A percentile compares a stretch with the other conserved stretches of the same genome.
These are phyloP conservation scores for Teunomyces barrocoloradensis DNA, from an alignment of 805 yeast genomes.

Conservation along the genomic window DNA sequence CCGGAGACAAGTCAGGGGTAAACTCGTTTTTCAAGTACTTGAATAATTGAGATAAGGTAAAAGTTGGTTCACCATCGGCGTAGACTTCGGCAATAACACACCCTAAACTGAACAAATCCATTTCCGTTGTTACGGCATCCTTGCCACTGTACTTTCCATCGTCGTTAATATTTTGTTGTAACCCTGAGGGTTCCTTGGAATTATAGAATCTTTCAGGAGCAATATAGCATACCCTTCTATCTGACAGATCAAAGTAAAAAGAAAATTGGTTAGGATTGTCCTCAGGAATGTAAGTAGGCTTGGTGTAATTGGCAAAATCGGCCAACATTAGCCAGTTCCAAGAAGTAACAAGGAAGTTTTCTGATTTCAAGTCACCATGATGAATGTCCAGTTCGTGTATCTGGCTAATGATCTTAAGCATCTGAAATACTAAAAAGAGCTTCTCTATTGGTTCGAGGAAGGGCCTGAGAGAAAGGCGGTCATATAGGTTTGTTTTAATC, in stretches of 20 bases:
- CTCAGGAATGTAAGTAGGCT: slow-evolving; percentile 84
- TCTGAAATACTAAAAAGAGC: slow-evolving; percentile 79
- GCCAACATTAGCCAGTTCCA: slow-evolving; percentile 84
- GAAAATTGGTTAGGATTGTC: slow-evolving; percentile 91
- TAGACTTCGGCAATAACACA: slow-evolving; percentile 91
- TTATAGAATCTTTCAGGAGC: slow-evolving; percentile 87
- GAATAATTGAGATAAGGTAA: slow-evolving; percentile 83
- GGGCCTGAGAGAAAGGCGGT: slow-evolving; percentile 82
- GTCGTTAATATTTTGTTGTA: slow-evolving; percentile 20
- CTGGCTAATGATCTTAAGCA: slow-evolving; percentile 58
- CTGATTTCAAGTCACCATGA: slow-evolving; percentile 93
- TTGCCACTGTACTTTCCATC: slow-evolving; percentile 21
- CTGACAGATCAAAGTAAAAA: slow-evolving; percentile 89
- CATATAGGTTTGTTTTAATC: slow-evolving; percentile 78
- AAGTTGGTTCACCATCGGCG: slow-evolving; percentile 81
- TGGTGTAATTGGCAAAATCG: slow-evolving; percentile 76
- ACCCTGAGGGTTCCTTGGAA: slow-evolving; percentile 22
- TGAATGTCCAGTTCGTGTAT: slow-evolving; percentile 60
- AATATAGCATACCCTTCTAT: slow-evolving; percentile 79
- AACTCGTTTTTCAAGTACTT: slow-evolving; percentile 72
- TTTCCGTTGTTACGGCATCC: slow-evolving; percentile 47
- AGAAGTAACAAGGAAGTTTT: slow-evolving; percentile 80
- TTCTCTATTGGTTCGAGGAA: slow-evolving; percentile 80
- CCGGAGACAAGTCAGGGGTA: slow-evolving; percentile 57
- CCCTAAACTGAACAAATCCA: slow-evolving; percentile 83